Evolutionary conservation across 2,329 filamentous ascomycete species (phyloP).

Genomic region (Nemania diffusa): DNA sequence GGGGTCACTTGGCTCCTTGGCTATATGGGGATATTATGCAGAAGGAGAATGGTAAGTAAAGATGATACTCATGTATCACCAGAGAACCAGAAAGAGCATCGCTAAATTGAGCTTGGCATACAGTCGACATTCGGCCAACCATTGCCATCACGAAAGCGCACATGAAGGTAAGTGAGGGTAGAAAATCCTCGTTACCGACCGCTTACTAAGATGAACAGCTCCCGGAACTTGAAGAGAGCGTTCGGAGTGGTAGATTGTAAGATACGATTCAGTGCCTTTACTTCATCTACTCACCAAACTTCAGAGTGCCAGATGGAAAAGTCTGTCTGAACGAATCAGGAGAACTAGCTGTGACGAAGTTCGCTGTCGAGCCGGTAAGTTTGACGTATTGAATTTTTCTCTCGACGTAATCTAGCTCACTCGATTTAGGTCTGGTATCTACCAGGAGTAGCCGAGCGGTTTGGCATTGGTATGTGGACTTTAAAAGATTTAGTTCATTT

Average conservation of each 20-base stretch:
- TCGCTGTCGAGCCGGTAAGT: conserved; percentile 91
- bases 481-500: neutral
- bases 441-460: conserved; percentile 88
- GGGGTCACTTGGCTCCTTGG: conserved; percentile 87
- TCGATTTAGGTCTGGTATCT: conserved; percentile 75
- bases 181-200: conserved; percentile 25
- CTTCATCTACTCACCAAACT: conserved; percentile 32
- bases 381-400: conserved; percentile 40
- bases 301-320: conserved; percentile 78
- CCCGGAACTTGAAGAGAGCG: conserved; percentile 92
- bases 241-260: conserved; percentile 78
- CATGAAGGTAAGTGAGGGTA: conserved; percentile 71
- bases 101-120: conserved; percentile 26
- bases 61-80: neutral
- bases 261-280: conserved; percentile 36
- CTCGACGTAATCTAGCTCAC: conserved; percentile 3
- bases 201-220: conserved; percentile 57
- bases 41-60: conserved; percentile 70
- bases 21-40: conserved; percentile 82
- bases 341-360: conserved; percentile 93
- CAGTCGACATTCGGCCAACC: conserved; percentile 85
- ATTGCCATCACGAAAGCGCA: conserved; percentile 93
- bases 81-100: neutral
- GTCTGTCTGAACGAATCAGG: conserved; percentile 88
- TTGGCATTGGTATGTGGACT: conserved; percentile 76